Conservation (phyloP, 768 basidiomycete genomes). For the Scleroderma bovista region DNA sequence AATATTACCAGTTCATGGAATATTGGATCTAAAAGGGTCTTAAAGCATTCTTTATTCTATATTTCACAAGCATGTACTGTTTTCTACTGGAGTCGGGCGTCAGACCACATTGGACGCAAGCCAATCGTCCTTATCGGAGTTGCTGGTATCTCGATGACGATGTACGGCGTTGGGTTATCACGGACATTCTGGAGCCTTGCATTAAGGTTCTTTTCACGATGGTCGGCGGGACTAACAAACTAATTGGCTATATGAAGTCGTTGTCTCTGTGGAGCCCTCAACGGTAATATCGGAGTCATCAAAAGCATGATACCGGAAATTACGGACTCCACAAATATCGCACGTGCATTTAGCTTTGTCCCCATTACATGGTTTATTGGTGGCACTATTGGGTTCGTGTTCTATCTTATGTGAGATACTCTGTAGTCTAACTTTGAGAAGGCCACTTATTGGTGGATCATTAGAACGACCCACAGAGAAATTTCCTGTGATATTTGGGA, state of each 20-base stretch:
- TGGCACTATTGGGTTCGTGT: conserved; percentile 40
- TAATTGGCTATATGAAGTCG: conserved; percentile 39
- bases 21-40: conserved; percentile 16
- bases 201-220: conserved; percentile 22
- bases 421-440: conserved; percentile 15
- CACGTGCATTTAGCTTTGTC: too few species aligned
- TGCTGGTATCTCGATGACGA: conserved; percentile 3
- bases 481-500: conserved; percentile 58
- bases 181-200: conserved; percentile 52
- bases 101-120: conserved; percentile 62
- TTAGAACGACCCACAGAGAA: conserved; percentile 62
- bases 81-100: conserved; percentile 65
- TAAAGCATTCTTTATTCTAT: conserved; percentile 63
- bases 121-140: background rate
- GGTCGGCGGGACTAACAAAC: background rate
- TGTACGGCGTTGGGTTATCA: conserved; percentile 31
- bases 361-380: conserved; percentile 49
- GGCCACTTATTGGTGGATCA: conserved; percentile 64
- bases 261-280: conserved; percentile 63
- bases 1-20: background rate
- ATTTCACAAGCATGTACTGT: conserved; percentile 62
- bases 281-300: conserved; percentile 66
- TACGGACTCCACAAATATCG: conserved; percentile 62
- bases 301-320: too few species aligned
- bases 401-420: conserved; percentile 41